Conservation (phyloP, 768 basidiomycete genomes). For the Galerina marginata region DNA sequence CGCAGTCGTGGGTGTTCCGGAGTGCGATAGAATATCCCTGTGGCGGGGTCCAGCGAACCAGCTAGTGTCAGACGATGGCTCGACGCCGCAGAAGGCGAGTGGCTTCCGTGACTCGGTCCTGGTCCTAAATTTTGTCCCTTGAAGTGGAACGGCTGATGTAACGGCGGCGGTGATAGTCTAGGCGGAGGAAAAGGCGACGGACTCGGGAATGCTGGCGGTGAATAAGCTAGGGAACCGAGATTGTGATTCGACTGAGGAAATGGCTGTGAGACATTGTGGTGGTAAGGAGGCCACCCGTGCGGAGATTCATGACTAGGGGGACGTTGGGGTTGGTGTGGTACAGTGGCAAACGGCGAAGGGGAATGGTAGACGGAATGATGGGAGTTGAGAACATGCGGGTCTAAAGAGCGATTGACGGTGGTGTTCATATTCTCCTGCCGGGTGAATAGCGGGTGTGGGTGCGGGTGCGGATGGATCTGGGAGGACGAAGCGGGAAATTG, state of each 20-base stretch:
- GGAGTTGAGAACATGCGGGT: conserved; percentile 25
- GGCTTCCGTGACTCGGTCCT: conserved; percentile 9
- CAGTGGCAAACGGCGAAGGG: conserved; percentile 20
- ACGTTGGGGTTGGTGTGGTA: conserved; percentile 11
- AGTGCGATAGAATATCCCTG: conserved; percentile 69
- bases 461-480: conserved; percentile 29
- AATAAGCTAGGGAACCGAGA: conserved; percentile 20
- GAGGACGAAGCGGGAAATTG: conserved; percentile 27
- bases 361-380: conserved; percentile 27
- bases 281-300: conserved; percentile 34
- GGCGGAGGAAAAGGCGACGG: conserved; percentile 36
- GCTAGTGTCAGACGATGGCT: conserved; percentile 45
- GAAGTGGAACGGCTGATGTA: conserved; percentile 21
- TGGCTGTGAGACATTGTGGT: conserved; percentile 19
- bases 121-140: conserved; percentile 14
- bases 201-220: conserved; percentile 25
- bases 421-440: conserved; percentile 29
- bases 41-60: conserved; percentile 66
- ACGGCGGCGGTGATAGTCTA: conserved; percentile 34
- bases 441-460: conserved; percentile 28
- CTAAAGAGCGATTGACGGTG: conserved; percentile 27
- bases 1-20: conserved; percentile 69
- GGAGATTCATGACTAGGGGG: conserved; percentile 15
- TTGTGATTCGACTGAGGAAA: conserved; percentile 20
- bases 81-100: background rate